Percentiles rank a stretch among this genome's conserved stretches.
phyloP scores from a whole-genome alignment of 495 filamentous ascomycete genomes.

The Penicillium subrubescens region DNA sequence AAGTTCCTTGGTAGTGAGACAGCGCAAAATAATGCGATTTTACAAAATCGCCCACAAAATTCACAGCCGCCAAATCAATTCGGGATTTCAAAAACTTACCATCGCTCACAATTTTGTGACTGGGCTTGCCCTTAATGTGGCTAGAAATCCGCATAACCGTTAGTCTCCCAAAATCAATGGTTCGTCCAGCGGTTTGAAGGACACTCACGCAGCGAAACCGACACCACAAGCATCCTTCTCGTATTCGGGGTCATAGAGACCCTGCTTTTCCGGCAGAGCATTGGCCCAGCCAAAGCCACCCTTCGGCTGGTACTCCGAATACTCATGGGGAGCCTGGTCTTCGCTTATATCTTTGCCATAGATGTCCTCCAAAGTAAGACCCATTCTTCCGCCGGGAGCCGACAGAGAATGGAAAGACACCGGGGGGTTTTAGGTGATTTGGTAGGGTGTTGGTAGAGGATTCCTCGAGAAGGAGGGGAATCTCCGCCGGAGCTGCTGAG shows the following conservation, averaged over 20 bases:
- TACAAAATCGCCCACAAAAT: background rate
- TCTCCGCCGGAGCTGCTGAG: constrained; percentile 25
- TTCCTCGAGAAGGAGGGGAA: constrained; percentile 10
- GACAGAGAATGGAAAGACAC: constrained; percentile 46
- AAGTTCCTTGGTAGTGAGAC: background rate
- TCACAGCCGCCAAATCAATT: background rate
- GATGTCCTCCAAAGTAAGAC: constrained; percentile 65
- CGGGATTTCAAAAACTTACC: constrained; percentile 58
- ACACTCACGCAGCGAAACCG: constrained; percentile 92
- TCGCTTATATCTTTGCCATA: constrained; percentile 64
- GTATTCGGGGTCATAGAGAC: constrained; percentile 92
- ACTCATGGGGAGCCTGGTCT: constrained; percentile 57
- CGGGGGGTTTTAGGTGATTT: constrained; percentile 12
- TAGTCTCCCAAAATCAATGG: constrained; percentile 7
- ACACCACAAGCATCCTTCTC: constrained; percentile 99
- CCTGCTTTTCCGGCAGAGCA: constrained; percentile 94
- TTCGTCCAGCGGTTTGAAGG: background rate
- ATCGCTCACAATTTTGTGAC: constrained; percentile 99
- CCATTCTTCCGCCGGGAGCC: constrained; percentile 63
- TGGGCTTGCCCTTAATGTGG: constrained; percentile 95
- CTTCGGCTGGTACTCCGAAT: constrained; percentile 89
- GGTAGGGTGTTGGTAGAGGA: constrained; percentile 7
- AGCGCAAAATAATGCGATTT: background rate
- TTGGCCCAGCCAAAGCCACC: constrained; percentile 91
- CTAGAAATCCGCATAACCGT: constrained; percentile 48